phyloP scores from a whole-genome alignment of 768 basidiomycete species.

The Rhodosporidiobolus sp. region DNA sequence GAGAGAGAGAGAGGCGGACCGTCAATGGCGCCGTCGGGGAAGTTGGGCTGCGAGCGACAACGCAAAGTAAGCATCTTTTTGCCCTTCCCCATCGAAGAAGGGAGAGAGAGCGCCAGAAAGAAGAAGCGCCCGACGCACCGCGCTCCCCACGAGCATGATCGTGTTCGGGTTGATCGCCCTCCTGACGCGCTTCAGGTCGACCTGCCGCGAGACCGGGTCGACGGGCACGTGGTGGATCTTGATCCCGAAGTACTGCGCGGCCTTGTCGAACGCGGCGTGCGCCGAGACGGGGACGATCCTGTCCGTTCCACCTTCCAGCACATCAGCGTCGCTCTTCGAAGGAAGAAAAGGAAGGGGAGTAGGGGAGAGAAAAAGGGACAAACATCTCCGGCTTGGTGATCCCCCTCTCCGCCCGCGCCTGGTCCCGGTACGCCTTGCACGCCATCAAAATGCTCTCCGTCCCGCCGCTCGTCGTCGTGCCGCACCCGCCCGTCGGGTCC shows the following conservation, averaged over 20 bases:
- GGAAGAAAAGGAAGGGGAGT: not conserved
- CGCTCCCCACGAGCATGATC: constrained; percentile 39
- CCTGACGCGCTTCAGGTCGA: constrained; percentile 68
- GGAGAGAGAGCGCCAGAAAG: not conserved
- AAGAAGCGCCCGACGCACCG: constrained; percentile 1
- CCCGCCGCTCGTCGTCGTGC: constrained; percentile 89
- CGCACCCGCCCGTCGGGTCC: constrained; percentile 60
- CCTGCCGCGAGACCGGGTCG: constrained; percentile 69
- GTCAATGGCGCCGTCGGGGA: constrained; percentile 51
- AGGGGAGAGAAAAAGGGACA: constrained; percentile 42
- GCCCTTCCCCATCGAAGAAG: too few relatives aligned
- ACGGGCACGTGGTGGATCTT: constrained; percentile 86
- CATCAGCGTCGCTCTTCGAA: not conserved
- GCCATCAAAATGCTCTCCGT: constrained; percentile 97
- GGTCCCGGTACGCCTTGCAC: constrained; percentile 88
- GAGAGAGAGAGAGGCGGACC: constrained; percentile 2
- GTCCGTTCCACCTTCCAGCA: not conserved
- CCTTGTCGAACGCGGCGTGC: constrained; percentile 92
- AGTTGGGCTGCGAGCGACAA: constrained; percentile 46
- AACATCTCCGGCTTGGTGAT: constrained; percentile 92
- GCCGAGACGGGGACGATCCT: constrained; percentile 81
- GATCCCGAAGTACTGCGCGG: constrained; percentile 77
- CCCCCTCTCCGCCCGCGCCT: constrained; percentile 79
- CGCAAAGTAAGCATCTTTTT: not conserved
- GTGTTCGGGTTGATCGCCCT: constrained; percentile 56